Evolutionary conservation across 2,329 filamentous ascomycete species (phyloP), one percentile per base, ranked within the genome.

Genomic region (Sclerotinia trifoliorum): DNA sequence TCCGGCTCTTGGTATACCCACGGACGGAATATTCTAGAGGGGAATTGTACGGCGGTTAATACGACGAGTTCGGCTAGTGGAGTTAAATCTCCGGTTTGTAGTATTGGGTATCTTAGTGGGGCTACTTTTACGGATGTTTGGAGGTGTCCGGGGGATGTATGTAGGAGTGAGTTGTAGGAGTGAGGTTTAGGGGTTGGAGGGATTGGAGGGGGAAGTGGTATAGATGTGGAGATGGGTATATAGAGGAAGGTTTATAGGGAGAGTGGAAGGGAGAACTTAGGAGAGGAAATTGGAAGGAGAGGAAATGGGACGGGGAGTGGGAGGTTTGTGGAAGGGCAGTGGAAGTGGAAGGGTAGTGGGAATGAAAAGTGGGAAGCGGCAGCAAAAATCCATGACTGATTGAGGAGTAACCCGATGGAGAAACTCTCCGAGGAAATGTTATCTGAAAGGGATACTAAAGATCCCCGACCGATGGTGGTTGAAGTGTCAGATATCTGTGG

Each of bases 41-140:
- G 58, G 1, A 62, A 62, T 19, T 62, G 58, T 29, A 62, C 58
- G 32, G 58, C 58, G 5, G 29, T 62, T 13, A 62, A 62, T 10
- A 35, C 44, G 21, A 49, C 58, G 29, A 62, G 11, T 17, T 21
- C 29, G 2, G 19, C 26, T 13, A 48, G 26, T 7, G 58, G 58
- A 0, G 44, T 62, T 2, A 62, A 2, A n/a, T 49, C n/a, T 6
- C 29, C 58, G 8, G 44, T 49, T 49, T 62, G 58, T 15, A 62
- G 13, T 19, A 62, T 62, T 62, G 58, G 58, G 4, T 49, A n/a
- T 15, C 13, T 10, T 5, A 62, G 58, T 24, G 58, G 29, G 5
- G 46, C 58, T 19, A 35, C 11, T 2, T 62, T 49, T 39, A 49
- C 44, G 4, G 58, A 49, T 49, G 49, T 62, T 49, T 62, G 58